Percentiles rank a stretch among this genome's conserved stretches.
phyloP scores from a whole-genome alignment of 2,329 filamentous ascomycete genomes.

The Neopestalotiopsis rosae region DNA sequence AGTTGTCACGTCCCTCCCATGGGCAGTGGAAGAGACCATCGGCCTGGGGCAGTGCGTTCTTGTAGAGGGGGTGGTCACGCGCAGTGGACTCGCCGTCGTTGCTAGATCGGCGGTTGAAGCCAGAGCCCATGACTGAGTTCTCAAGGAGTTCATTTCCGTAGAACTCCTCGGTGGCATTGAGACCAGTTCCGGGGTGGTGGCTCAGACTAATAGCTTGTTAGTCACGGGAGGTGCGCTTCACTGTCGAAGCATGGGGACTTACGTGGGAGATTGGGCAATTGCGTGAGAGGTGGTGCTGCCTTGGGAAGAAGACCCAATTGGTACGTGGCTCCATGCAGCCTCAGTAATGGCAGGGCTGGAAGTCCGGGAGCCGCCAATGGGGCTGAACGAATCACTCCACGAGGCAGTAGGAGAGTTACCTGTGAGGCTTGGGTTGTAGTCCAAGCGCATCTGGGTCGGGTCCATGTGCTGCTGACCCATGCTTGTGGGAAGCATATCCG shows the following conservation, averaged over 20 bases:
- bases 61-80: slow-evolving; percentile 73
- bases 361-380: slow-evolving; percentile 52
- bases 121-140: slow-evolving; percentile 45
- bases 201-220: slow-evolving; percentile 42
- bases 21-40: slow-evolving; percentile 96
- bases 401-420: slow-evolving; percentile 57
- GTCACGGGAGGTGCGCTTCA: slow-evolving; percentile 22
- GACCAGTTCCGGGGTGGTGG: slow-evolving; percentile 41
- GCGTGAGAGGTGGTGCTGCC: slow-evolving; percentile 55
- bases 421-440: slow-evolving; percentile 54
- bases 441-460: slow-evolving; percentile 60
- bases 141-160: slow-evolving; percentile 41
- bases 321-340: slow-evolving; percentile 50
- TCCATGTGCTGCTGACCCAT: slow-evolving; percentile 60
- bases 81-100: slow-evolving; percentile 61
- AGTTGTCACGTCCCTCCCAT: slow-evolving; percentile 72
- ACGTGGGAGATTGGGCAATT: slow-evolving; percentile 59
- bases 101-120: slow-evolving; percentile 54
- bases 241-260: slow-evolving; percentile 39
- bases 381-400: slow-evolving; percentile 57
- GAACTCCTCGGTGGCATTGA: slow-evolving; percentile 43
- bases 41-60: slow-evolving; percentile 63
- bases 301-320: slow-evolving; percentile 47
- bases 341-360: slow-evolving; percentile 56
- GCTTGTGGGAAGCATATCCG: slow-evolving; percentile 45